Evolutionary conservation across 768 basidiomycete genomes (phyloP), one percentile per base, ranked within the genome.

Genomic region (Porphyrellus cyaneotinctus): DNA sequence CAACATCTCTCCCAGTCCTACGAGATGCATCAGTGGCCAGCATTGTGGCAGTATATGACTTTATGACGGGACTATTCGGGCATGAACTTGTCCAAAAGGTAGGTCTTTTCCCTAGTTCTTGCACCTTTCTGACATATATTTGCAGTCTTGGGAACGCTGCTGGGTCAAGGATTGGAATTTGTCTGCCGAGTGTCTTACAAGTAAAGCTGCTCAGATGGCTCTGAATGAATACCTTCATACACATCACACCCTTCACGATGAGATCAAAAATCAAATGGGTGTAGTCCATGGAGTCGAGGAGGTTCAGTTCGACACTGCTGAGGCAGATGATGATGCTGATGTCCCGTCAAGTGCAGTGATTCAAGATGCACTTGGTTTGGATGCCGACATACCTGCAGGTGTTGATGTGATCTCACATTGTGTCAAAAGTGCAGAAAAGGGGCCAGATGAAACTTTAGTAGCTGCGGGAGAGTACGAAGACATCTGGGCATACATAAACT

Each of bases 1-100:
- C 56, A 0, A 64, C 53, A 20, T 66, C 59, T 14, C 43, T 64
- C 1, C 57, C 59, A 2, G 52, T 55, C 30, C 55, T 68, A 17
- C 51, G 54, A 1, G 57, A 66, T 51, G 62, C 64, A 1, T 61
- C 60, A 14, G 62, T 67, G 0, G 18, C 42, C 3, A 43, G 45
- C 6, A 45, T 63, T 46, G 53, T 67, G 2, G 51, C 47, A 7
- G 51, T 57, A 5, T 65, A 53, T 35, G 24, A 64, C 1, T 64
- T 52, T 32, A 54, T 62, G 39, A 46, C 55, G 6, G 46, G 49
- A 3, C 45, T 26, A 43, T 18, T 45, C 31, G 57, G 60, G 13
- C 33, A 18, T 13, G 60, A 62, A 8, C 26, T 65, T 0, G 53
- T 63, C 4, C n/a, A 62, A 47, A 61, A 58, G 47, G 60, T 22